phyloP scores from a whole-genome alignment of 2,329 filamentous ascomycete genomes.

The Elsinoe batatas region DNA sequence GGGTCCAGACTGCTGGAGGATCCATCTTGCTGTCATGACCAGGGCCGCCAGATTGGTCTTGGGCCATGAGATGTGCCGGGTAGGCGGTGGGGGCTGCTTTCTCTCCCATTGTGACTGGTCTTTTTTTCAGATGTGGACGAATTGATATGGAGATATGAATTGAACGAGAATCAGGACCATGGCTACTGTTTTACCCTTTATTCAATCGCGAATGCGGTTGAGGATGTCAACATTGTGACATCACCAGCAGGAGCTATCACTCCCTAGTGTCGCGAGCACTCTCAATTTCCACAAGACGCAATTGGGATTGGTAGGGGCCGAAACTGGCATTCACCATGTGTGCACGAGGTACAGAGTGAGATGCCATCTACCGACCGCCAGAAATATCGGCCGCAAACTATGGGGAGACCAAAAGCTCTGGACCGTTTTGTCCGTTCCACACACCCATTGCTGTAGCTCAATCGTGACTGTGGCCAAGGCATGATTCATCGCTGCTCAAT shows the following conservation, averaged over 20 bases:
- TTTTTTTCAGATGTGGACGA: too few species aligned
- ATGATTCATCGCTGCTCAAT: too few species aligned
- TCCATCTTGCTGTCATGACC: constrained; percentile 26
- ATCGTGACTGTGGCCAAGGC: too few species aligned
- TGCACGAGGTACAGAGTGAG: too few species aligned
- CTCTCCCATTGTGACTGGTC: not conserved
- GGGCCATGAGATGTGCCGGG: constrained; percentile 21
- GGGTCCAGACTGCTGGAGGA: constrained; percentile 25
- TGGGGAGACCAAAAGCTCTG: not conserved
- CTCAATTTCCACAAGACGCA: not conserved
- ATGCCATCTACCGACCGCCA: too few species aligned
- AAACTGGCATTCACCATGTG: not conserved
- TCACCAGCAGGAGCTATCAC: not conserved
- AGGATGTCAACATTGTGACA: constrained; percentile 10
- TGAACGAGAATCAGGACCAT: too few species aligned
- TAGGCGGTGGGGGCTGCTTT: constrained; percentile 21
- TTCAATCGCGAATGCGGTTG: not conserved
- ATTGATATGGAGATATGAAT: too few species aligned
- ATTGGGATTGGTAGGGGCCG: too few species aligned
- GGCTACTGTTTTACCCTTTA: not conserved
- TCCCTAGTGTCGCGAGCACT: not conserved
- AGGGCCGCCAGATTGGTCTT: constrained; percentile 25
- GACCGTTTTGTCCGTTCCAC: too few species aligned
- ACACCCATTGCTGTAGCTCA: too few species aligned
- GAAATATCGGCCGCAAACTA: too few species aligned